Base-by-base conservation (phyloP, 1,284 basidiomycete genomes). In the Ceratobasidium sp. region DNA sequence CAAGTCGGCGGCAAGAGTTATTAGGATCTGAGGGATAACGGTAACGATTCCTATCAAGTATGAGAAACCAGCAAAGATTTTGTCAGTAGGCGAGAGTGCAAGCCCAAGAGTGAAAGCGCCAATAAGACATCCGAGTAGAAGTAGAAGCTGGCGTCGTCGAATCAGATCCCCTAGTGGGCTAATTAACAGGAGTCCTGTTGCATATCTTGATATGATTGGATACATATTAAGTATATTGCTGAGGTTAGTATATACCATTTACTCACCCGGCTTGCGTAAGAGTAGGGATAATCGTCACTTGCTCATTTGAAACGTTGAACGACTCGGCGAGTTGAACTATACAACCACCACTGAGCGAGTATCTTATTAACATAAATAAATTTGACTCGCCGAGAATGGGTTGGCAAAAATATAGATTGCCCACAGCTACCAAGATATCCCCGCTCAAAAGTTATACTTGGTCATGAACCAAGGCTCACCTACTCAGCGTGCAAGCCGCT, bases 101-200 rank as follows among this genome's bases (percentile, higher is more conserved):
- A 92, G 83, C 0, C 89, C 90, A 56, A 92, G 86, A 0, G 88
- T 88, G 10, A 92, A 83, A 2, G 84, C 77, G 0, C 86, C 85
- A 0, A 90, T 88, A 6, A 86, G 26, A 0, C 85, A 74, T 39
- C 91, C 83, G 35, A 85, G 79, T 33, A 92, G 82, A 39, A 89
- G 86, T 0, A 90, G 82, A 42, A 89, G 86, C 39, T 89, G 86
- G 56, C 91, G 80, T 31, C 85, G 83, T 15, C 89, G 88, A 37
- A 91, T 86, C 17, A 92, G 85, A 81, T 93, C 91, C 2, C 91
- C 91, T 0, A 91, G 83, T 2, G 91, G 91, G 1, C 89, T 88
- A 75, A 92, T 87, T 53, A 92, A 82, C 11, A 92, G 79, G n/a
- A 92, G 85, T 2, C 91, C 91, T 8, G 82, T 84, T 8, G 87